Evolutionary conservation across 2,329 filamentous ascomycete species (phyloP), one percentile per base, ranked within the genome.

Genomic region (Raffaelea deltoideospora): DNA sequence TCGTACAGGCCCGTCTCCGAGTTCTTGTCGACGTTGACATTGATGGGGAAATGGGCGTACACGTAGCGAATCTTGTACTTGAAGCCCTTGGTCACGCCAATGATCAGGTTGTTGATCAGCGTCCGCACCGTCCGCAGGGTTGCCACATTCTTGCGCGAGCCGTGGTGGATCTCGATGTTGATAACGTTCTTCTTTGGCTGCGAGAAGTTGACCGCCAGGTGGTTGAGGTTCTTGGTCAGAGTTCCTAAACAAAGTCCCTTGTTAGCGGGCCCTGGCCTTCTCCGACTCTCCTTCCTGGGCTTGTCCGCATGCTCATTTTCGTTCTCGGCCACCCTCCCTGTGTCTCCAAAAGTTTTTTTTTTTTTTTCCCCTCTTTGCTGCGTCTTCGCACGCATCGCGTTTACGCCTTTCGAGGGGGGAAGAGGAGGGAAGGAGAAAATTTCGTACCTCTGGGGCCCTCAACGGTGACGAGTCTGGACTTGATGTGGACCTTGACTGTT

Each of bases 51-150:
- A 80, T 98, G 90, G 63, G 90, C 90, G 66, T 98, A 98, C 67
- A 98, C 90, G 73, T 98, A 98, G 59, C 92, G 85, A 88, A 98
- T 96, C 84, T 98, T 98, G 82, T 98, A 98, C 74, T 92, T 92
- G 84, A 81, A 98, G 53, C 90, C 90, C 75, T 88, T 93, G 64
- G 90, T 98, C 52, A 98, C 90, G 65, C 90, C 90, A 56, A 87
- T 79, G 66, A 98, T 83, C 69, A 98, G 64, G 81, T 98, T 98
- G 77, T 92, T 84, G 76, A 98, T 93, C 67, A 96, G 67, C 50
- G 88, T 88, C 60, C 86, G 85, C 70, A 98, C 90, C 58, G 90
- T 98, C 57, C 90, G 86, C 66, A 98, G 86, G 53, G 88, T 84
- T 59, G 90, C 90, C 60, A 98, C 82, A 64, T 85, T 88, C 80